Base-by-base conservation (phyloP, 139 green algal species). In the Chlamydomonas sp. region DNA sequence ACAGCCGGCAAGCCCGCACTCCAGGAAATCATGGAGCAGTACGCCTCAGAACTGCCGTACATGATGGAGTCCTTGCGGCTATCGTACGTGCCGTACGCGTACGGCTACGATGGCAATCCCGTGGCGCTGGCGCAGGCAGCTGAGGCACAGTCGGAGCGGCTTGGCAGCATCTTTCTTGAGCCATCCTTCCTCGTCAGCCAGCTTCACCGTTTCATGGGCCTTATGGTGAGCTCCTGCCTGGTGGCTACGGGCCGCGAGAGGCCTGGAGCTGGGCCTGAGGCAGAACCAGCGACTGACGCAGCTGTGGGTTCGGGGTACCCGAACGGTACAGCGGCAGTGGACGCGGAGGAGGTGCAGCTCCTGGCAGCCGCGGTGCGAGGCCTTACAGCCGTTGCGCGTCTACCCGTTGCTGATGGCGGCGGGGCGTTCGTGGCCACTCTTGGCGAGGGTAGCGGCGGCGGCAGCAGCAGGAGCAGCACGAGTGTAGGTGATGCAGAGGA, bases 101-200 rank as follows among this genome's bases (percentile, higher is more conserved):
- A 18, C 64, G 66, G 79, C 4, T 85, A 85, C 66, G 57, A 59
- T 9, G 16, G 66, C 79, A 85, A 85, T 66, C 66, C 79, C 49
- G 49, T 85, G 49, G 79, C 66, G 12, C 64, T 85, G 14, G 78
- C 20, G 20, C 62, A 61, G 1, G 61, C 62, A 5, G 78, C 78
- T 2, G 78, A 72, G 78, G 78, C 20, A 1, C 62, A 72, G 20
- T 6, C 6, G 18, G 78, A 60, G 78, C 78, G 18, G 61, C 62
- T 83, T 62, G 78, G 78, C 62, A 61, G 18, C 78, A 20, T 20
- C 20, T 83, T 73, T 62, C 62, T 83, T 18, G 62, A 83, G 62
- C 78, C 78, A 3, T 63, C 78, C 31, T 83, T 83, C 62, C 18
- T 83, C 5, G 31, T 20, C 20, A 20, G 62, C 5, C 78, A 62